Base-by-base conservation (phyloP, 2,329 filamentous ascomycete species). In the Nemania serpens region DNA sequence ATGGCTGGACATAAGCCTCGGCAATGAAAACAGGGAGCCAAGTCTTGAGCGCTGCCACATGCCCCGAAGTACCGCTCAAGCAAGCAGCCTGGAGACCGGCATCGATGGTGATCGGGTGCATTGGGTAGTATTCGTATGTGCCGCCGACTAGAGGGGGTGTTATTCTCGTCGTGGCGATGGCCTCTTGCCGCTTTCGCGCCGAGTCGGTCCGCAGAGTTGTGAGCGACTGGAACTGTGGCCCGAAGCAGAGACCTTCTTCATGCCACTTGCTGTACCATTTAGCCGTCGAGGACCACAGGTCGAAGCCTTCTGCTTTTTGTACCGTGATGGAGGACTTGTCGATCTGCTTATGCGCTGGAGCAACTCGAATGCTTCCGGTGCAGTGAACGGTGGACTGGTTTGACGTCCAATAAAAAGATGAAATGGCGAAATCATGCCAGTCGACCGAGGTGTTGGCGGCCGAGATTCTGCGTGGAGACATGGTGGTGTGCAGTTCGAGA, bases 391-490 rank as follows among this genome's bases (percentile, higher is more conserved):
- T 2, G 49, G 10, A 1, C 43, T 63, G 0, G 61, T 33, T 4
- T 56, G 22, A 5, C 45, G 57, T 0, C 48, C 25, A 41, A 41
- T 17, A n/a, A n/a, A n/a, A n/a, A 1, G 66, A 68, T 4, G 65
- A 64, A 5, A 68, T 52, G 17, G 57, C 50, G 20, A 67, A 68
- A 6, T 68, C 65, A 22, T 64, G 29, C 65, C 65, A 67, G 29
- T 51, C 36, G 2, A 4, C 17, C 6, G 64, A 64, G 1, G 2
- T 7, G 11, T 29, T 59, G 0, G 52, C 34, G 1, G 1, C 11
- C 0, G 64, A 65, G 1, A 61, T 47, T 52, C 58, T 63, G 1
- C 58, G 53, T 3, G 1, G 18, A 1, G 55, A 49, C 22, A 65
- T 22, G 3, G 47, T 58, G 3, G 65, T 67, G 22, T 67, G 59